Percentiles rank a stretch among this genome's conserved stretches.
Conservation (phyloP, 768 basidiomycete genomes). For the Podaxis sp. region DNA sequence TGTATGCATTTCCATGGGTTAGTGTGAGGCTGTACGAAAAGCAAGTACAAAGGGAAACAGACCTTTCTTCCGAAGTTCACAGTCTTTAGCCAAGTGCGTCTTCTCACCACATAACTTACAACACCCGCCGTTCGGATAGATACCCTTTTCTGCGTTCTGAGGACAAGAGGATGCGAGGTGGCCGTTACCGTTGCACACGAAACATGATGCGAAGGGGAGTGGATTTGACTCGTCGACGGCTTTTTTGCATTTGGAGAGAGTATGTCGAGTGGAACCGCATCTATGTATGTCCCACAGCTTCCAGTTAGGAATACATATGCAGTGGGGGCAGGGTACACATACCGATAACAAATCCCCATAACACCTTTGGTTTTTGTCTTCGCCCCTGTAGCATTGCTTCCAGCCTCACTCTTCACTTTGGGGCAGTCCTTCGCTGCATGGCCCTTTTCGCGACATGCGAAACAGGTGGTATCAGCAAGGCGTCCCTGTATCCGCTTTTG, state of each 20-base stretch:
- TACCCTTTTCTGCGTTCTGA: slow-evolving; percentile 72
- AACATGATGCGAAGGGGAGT: slow-evolving; percentile 88
- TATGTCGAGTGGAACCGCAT: slow-evolving; percentile 81
- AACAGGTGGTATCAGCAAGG: slow-evolving; percentile 66
- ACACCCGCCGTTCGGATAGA: slow-evolving; percentile 89
- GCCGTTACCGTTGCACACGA: slow-evolving; percentile 81
- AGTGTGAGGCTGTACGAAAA: not conserved
- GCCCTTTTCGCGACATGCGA: slow-evolving; percentile 82
- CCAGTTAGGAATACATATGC: not conserved
- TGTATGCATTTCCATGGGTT: slow-evolving; percentile 13
- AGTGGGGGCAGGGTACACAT: slow-evolving; percentile 22
- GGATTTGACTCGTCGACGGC: slow-evolving; percentile 61
- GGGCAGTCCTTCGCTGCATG: slow-evolving; percentile 86
- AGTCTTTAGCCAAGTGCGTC: slow-evolving; percentile 84
- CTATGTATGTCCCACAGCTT: slow-evolving; percentile 35
- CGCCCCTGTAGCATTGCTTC: slow-evolving; percentile 17
- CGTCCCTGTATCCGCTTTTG: slow-evolving; percentile 62
- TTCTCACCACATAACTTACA: slow-evolving; percentile 90
- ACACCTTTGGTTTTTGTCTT: slow-evolving; percentile 23
- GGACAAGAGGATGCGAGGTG: slow-evolving; percentile 87
- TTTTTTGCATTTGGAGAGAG: slow-evolving; percentile 75
- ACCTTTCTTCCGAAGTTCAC: slow-evolving; percentile 64
- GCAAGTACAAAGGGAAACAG: slow-evolving; percentile 7
- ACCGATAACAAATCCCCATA: slow-evolving; percentile 76
- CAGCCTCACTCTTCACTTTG: slow-evolving; percentile 28